Conservation (phyloP, 2,329 filamentous ascomycete species). For the Trichoderma sp. region DNA sequence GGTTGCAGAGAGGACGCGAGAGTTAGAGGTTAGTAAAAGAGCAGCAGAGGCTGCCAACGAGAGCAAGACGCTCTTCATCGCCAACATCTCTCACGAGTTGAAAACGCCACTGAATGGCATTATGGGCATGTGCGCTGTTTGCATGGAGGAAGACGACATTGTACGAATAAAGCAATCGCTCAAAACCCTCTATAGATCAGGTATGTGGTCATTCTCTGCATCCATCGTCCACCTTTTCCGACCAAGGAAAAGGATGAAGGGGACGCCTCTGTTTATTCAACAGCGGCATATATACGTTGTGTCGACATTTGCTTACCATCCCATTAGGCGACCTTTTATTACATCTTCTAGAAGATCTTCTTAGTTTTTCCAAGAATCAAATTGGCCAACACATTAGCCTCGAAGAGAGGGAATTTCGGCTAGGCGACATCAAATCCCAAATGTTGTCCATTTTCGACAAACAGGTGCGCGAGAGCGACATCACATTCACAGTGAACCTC, state of each 20-base stretch:
- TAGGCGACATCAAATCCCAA: constrained; percentile 82
- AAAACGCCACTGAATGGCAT: constrained; percentile 96
- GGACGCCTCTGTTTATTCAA: background rate
- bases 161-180: constrained; percentile 75
- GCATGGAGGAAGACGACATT: constrained; percentile 86
- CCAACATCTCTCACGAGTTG: constrained; percentile 83
- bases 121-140: constrained; percentile 87
- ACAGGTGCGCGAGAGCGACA: constrained; percentile 75
- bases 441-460: constrained; percentile 85
- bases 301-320: constrained; percentile 20
- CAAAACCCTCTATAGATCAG: constrained; percentile 72
- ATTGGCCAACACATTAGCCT: constrained; percentile 79
- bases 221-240: background rate
- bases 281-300: background rate
- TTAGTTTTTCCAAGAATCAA: constrained; percentile 94
- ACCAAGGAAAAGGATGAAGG: background rate
- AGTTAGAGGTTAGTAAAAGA: constrained; percentile 86
- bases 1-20: constrained; percentile 75
- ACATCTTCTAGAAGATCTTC: constrained; percentile 81
- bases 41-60: constrained; percentile 93
- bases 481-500: constrained; percentile 70
- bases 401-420: constrained; percentile 79
- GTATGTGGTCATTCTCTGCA: constrained; percentile 11
- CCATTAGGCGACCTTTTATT: constrained; percentile 65
- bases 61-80: constrained; percentile 96